Evolutionary conservation across 805 yeast species (phyloP).

Genomic region (Saccharomyces cerevisiae): DNA sequence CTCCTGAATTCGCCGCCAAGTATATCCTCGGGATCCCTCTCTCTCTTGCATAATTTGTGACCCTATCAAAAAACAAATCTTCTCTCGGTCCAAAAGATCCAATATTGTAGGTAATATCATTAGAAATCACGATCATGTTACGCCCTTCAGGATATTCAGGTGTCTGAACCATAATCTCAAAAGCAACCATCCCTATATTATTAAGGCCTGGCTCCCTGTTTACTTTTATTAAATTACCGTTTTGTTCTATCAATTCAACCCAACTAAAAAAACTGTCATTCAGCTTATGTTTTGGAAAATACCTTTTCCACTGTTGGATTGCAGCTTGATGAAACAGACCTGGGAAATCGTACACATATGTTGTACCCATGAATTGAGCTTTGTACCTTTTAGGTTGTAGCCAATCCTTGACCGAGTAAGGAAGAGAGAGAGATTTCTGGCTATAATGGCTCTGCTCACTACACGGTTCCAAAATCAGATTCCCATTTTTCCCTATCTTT

Average conservation of each 20-base stretch:
- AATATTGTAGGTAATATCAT: constrained; percentile 90
- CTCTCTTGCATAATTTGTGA: constrained; percentile 80
- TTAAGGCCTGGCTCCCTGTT: constrained; percentile 92
- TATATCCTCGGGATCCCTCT: constrained; percentile 89
- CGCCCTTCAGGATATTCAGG: constrained; percentile 95
- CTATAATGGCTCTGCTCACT: constrained; percentile 97
- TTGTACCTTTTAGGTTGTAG: constrained; percentile 97
- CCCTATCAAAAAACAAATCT: constrained; percentile 79
- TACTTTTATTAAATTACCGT: constrained; percentile 67
- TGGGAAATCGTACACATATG: constrained; percentile 98
- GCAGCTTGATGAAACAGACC: constrained; percentile 94
- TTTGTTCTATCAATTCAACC: constrained; percentile 72
- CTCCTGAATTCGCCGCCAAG: constrained; percentile 95
- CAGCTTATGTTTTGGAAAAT: constrained; percentile 41
- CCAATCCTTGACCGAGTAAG: constrained; percentile 96
- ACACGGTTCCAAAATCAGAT: constrained; percentile 92
- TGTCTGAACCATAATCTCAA: constrained; percentile 80
- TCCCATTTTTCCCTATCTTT: constrained; percentile 82
- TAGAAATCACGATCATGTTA: constrained; percentile 79
- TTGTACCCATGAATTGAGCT: constrained; percentile 97
- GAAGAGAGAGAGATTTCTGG: constrained; percentile 87
- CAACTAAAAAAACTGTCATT: constrained; percentile 64
- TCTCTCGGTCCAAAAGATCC: constrained; percentile 97
- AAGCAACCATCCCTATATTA: constrained; percentile 92
- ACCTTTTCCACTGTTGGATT: constrained; percentile 72